Evolutionary conservation across 2,329 filamentous ascomycete species (phyloP), one percentile per base, ranked within the genome.

Genomic region (Fusarium sp.): DNA sequence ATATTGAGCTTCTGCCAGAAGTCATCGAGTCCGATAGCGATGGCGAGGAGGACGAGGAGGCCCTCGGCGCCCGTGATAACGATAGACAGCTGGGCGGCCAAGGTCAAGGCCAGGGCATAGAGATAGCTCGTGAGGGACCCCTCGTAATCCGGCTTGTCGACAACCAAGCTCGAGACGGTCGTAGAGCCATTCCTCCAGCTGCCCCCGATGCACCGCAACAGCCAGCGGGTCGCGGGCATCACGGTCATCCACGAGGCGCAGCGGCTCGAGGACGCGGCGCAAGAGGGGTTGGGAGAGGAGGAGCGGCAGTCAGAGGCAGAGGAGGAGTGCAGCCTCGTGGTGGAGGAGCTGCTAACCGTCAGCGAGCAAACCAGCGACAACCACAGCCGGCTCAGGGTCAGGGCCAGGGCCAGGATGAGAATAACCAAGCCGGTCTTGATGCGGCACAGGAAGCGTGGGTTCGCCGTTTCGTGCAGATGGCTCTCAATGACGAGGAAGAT

Each of bases 121-220:
- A 76, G 20, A 82, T 88, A n/a, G 86, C 84, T 44, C 84, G 84
- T 4, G 87, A 89, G 73, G 87, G 84, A 2, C 87, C 87, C 7
- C 81, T 88, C 13, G 86, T 89, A 14, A 82, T 89, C 30, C 82
- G 87, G 30, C 84, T 89, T 29, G 82, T 84, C 41, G 81, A 82
- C 40, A 78, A 80, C 51, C 79, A 78, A 56, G 76, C 73, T 37
- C 77, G 69, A 56, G 74, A 71, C 27, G 76, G 71, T 25, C 77
- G 74, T 34, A 71, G 69, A 30, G 68, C 74, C 29, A 69, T 75
- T 20, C 76, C 76, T 47, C 76, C 77, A 37, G 74, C 76, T 29
- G 76, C 74, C 12, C 76, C 76, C 44, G 75, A 76, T 13, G 77
- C 75, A 55, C 78, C 77, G 65, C 70, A 73, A 63, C 65, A 57